These are phyloP conservation scores for Scutellaria barbata DNA, from an alignment of 257 asterid genomes.

Conservation along the genomic window DNA sequence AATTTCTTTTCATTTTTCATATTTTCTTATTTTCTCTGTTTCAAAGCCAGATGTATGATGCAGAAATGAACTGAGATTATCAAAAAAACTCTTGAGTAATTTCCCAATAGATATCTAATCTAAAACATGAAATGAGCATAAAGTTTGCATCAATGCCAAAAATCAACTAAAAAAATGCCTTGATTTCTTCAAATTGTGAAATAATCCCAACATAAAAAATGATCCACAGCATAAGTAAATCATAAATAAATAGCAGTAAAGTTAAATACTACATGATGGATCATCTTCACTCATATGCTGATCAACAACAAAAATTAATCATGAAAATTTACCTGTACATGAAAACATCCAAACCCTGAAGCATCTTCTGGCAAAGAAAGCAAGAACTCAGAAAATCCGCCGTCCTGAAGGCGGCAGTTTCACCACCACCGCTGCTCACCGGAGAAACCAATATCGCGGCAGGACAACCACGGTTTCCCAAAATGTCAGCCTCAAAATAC, in stretches of 20 bases:
- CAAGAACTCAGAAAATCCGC: constrained; percentile 71
- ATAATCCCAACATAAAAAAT: constrained; percentile 8
- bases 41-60: neutral
- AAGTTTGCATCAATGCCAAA: constrained; percentile 16
- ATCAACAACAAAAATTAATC: neutral
- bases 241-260: no score
- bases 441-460: constrained; percentile 37
- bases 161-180: constrained; percentile 9
- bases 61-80: neutral
- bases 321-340: constrained; percentile 71
- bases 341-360: constrained; percentile 86
- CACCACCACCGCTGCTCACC: constrained; percentile 25
- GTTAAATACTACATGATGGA: neutral
- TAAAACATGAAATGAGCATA: neutral
- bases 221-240: neutral
- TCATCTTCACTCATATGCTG: neutral
- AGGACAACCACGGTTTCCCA: constrained; percentile 37
- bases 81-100: constrained; percentile 2
- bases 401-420: constrained; percentile 25
- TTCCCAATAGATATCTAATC: neutral
- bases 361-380: constrained; percentile 78
- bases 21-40: neutral
- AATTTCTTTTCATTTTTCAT: neutral
- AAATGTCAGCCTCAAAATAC: constrained; percentile 57
- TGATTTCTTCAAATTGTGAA: constrained; percentile 12